Base-by-base conservation (phyloP, 2,329 filamentous ascomycete species). In the Colletotrichum sojae region DNA sequence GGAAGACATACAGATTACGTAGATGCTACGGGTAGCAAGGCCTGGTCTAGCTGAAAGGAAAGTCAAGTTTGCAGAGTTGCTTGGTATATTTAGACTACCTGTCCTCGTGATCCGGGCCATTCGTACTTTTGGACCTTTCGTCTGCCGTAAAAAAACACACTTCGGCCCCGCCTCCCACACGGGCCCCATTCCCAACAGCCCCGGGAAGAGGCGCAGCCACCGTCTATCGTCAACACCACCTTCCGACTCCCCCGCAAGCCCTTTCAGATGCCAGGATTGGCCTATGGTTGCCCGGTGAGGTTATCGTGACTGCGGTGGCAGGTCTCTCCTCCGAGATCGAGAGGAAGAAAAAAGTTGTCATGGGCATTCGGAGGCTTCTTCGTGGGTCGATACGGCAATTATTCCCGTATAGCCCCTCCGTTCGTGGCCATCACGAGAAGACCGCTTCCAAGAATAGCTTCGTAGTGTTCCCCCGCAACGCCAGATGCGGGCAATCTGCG, bases 61-160 rank as follows among this genome's bases (percentile, higher is more conserved):
- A 54, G 31, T 25, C 46, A 52, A 13, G 13, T 15, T 57, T 10
- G 3, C 12, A n/a, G 49, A 6, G 22, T 27, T 53, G 25, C 16
- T n/a, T 69, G 66, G 31, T 69, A 67, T 69, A 61, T 51, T 69
- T 67, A 61, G 55, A 67, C 51, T 31, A 40, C 27, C 45, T 22
- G 36, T 56, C 62, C 62, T 69, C 67, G 67, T 69, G 55, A 56
- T 27, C 43, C 43, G 27, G 40, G 20, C 22, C 31, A 36, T 25
- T 22, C 36, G 22, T 45, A 3, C 48, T 31, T 45, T 40, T 43
- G 31, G 31, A 3, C 48, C 20, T 45, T 40, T 43, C 8, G 31
- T 36, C 31, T 10, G 31, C 31, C 31, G 31, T 25, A 25, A 39
- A 51, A 52, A 18, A 48, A 48, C 45, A 20, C 16, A 22, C 16